Evolutionary conservation across 805 yeast species (phyloP).

Genomic region (Ogataea philodendri): DNA sequence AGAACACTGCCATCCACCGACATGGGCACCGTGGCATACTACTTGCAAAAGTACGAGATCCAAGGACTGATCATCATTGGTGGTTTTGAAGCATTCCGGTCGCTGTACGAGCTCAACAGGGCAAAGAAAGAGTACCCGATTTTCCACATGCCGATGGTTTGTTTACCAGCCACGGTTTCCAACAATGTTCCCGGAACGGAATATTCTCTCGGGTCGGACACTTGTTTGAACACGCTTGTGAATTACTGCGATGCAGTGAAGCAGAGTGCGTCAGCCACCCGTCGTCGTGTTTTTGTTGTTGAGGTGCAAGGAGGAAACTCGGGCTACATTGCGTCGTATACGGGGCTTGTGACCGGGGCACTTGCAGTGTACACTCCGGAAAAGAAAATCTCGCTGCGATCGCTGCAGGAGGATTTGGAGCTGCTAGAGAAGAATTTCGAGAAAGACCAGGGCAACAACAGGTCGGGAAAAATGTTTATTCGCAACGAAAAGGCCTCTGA

Average conservation of each 20-base stretch:
- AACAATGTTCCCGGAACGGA: slow-evolving; percentile 99
- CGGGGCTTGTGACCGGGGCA: slow-evolving; percentile 87
- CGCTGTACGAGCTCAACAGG: slow-evolving; percentile 76
- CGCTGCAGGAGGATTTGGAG: slow-evolving; percentile 73
- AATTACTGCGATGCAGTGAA: slow-evolving; percentile 93
- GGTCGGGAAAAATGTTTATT: slow-evolving; percentile 82
- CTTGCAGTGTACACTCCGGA: slow-evolving; percentile 91
- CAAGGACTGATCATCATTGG: slow-evolving; percentile 92
- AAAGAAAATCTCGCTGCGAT: slow-evolving; percentile 63
- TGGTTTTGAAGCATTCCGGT: slow-evolving; percentile 93
- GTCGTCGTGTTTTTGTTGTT: slow-evolving; percentile 92
- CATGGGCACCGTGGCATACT: slow-evolving; percentile 87
- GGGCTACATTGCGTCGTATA: slow-evolving; percentile 87
- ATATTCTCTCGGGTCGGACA: slow-evolving; percentile 91
- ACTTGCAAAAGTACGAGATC: slow-evolving; percentile 82
- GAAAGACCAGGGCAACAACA: slow-evolving; percentile 71
- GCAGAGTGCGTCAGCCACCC: slow-evolving; percentile 90
- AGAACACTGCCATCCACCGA: slow-evolving; percentile 81
- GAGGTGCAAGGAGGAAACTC: slow-evolving; percentile 98
- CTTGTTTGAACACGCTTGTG: slow-evolving; percentile 88
- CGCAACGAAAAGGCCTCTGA: slow-evolving; percentile 81
- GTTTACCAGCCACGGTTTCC: slow-evolving; percentile 93
- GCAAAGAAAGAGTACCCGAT: slow-evolving; percentile 82
- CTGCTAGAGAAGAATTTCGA: slow-evolving; percentile 65
- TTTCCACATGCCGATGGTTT: slow-evolving; percentile 90